Evolutionary conservation across 192 early-diverging fungal genomes (phyloP), one percentile per base, ranked within the genome.

Genomic region (Coemansia reversa): DNA sequence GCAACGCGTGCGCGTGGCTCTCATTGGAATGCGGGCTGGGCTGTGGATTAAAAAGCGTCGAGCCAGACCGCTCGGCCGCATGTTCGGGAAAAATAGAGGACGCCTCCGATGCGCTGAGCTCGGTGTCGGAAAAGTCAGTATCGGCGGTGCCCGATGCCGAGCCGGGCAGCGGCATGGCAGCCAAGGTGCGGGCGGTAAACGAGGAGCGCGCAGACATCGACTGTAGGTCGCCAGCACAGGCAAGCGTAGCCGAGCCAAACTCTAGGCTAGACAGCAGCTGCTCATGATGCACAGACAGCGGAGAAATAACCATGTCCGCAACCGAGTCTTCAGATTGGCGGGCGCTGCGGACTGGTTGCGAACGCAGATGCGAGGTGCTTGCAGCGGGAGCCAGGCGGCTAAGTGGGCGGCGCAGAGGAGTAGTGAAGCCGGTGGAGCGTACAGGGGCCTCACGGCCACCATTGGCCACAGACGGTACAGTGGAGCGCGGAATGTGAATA

Each of bases 171-270:
- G 65, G 28, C 28, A 67, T 45, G 18, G 49, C 47, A 20, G 62
- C 30, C 16, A 66, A 32, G 2, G 65, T 70, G 24, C 45, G 50
- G 2, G 53, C 67, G 0, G 75, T 51, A 0, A 56, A 20, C 23
- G 63, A 60, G 19, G 69, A 52, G 25, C 66, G 60, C 22, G 65
- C 66, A 7, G 65, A 66, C 19, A 63, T 27, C 23, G 67, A 66
- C 22, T 54, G 32, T 16, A 68, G 63, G 14, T 60, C 67, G 16
- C 50, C 56, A 27, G 32, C 59, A 25, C 62, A 67, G 23, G 69
- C 54, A 25, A 69, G 66, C 18, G 70, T 62, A 12, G 75, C 75
- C 3, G 75, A 72, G 8, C 70, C 75, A 12, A 78, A 60, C 60
- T 78, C 75, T 7, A 78, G 52, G 28, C 60, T 67, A 0, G 75